phyloP scores from a whole-genome alignment of 495 filamentous ascomycete genomes.

The Aspergillus heteromorphus region DNA sequence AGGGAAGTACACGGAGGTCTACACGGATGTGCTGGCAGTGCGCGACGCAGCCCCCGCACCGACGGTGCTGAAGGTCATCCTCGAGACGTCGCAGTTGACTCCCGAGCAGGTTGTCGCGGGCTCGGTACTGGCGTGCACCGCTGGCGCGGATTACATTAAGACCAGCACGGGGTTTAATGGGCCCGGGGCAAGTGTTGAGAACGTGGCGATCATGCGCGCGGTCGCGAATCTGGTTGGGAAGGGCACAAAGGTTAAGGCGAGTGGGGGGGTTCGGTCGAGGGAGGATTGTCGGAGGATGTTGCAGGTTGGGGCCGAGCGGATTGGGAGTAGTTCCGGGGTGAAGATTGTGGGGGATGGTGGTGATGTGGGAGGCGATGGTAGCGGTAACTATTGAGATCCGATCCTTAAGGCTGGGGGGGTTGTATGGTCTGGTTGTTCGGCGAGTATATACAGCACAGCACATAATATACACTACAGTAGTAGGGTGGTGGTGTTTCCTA shows the following conservation, averaged over 20 bases:
- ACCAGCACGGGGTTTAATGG: constrained; percentile 67
- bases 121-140: constrained; percentile 51
- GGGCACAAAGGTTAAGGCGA: constrained; percentile 59
- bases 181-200: constrained; percentile 48
- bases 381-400: constrained; percentile 17
- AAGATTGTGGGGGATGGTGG: constrained; percentile 51
- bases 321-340: constrained; percentile 58
- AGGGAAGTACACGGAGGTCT: constrained; percentile 47
- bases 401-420: too few species aligned
- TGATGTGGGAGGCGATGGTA: constrained; percentile 26
- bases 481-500: too few species aligned
- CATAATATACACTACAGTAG: too few species aligned
- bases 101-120: constrained; percentile 54
- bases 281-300: constrained; percentile 52
- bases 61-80: constrained; percentile 56
- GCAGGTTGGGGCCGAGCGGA: constrained; percentile 58
- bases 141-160: constrained; percentile 62
- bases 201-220: constrained; percentile 55
- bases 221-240: constrained; percentile 32
- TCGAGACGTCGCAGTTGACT: constrained; percentile 58
- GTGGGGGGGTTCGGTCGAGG: constrained; percentile 54
- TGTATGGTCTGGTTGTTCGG: too few species aligned
- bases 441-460: too few species aligned
- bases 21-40: constrained; percentile 52
- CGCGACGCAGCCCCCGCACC: constrained; percentile 45